Evolutionary conservation across 1,284 basidiomycete species (phyloP), one percentile per base, ranked within the genome.

Genomic region (Pseudozyma sp.): DNA sequence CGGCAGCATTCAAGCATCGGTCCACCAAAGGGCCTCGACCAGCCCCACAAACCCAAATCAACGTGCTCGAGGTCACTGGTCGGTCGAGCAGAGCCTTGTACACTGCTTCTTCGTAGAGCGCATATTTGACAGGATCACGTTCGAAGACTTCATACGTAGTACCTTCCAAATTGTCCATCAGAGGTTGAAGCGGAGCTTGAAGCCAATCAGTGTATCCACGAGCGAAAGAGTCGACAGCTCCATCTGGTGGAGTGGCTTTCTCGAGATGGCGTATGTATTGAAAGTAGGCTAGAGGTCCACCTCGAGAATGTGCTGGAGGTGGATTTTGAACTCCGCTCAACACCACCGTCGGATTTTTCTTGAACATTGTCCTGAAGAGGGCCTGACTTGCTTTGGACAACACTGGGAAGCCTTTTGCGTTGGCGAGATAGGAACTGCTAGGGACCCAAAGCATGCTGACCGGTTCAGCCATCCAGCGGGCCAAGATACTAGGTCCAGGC

Each of bases 61-160:
- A 49, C 40, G 77, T 70, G 16, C 58, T 68, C 36, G 66, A 53
- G 7, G 58, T 49, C n/a, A 94, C 95, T 53, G 88, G 88, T 80
- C 89, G 93, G 67, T 96, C 90, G 1, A 94, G 93, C 90, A 93
- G 80, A 19, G 77, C 57, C 56, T 66, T 66, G 50, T 60, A 74
- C 31, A 71, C 59, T 10, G 80, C 86, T 88, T 98, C 93, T 87
- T 99, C 97, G 85, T 99, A 99, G 77, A 94, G 91, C 54, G 89
- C 86, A 83, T 99, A 99, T 86, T 99, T 99, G 74, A 98, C 91
- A 0, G 97, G 95, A 87, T 99, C 97, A 81, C 93, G 91, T 84
- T 99, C 97, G 80, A 99, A 99, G 8, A 94, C 94, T 82, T 98
- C 93, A 85, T 99, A 99, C 8, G 95, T 98, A 61, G 91, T 89